Base-by-base conservation (phyloP, 2,329 filamentous ascomycete genomes). In the Penicillium sclerotigenum region DNA sequence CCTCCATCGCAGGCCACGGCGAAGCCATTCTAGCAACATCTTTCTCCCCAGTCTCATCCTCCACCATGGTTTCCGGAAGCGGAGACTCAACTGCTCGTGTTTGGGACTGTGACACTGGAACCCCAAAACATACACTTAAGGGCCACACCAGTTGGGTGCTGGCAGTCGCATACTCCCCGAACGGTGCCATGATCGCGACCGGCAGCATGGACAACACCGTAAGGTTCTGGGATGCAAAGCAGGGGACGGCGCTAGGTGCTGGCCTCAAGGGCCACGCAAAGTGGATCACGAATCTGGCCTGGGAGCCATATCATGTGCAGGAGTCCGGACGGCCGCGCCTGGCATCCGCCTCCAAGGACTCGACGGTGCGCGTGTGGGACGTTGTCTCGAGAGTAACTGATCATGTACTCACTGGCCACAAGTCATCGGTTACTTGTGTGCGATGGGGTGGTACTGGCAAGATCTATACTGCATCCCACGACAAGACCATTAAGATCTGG, bases 61-160 rank as follows among this genome's bases (percentile, higher is more conserved):
- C 86, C 11, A 82, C 87, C 56, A 82, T 97, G 73, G 92, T 91
- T 0, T 96, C 90, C 1, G 94, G 93, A 0, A 91, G 88, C 59
- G 94, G 94, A 45, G 94, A 99, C 69, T 88, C 88, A 64, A 97
- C 92, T 1, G 93, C 92, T 0, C 81, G 93, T 54, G 87, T 97
- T 77, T 97, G 91, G 91, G 92, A 99, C 68, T 92, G 91, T 47
- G 90, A 97, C 67, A 97, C 91, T 0, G 92, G 92, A 46, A 97
- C 91, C 11, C 91, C 92, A 0, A 83, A 90, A 59, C 84, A 89
- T 73, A 97, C 91, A 0, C 77, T 97, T 47, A 88, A 90, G 65
- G 91, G 91, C 0, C 94, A 97, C 73, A 87, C 87, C 2, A 88
- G 88, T 58, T 97, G 92, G 92, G 91, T 97, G 4, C 75, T 97